Conservation (phyloP, 352 stramenopile genomes). For the Chrysophaeum taylorii region DNA sequence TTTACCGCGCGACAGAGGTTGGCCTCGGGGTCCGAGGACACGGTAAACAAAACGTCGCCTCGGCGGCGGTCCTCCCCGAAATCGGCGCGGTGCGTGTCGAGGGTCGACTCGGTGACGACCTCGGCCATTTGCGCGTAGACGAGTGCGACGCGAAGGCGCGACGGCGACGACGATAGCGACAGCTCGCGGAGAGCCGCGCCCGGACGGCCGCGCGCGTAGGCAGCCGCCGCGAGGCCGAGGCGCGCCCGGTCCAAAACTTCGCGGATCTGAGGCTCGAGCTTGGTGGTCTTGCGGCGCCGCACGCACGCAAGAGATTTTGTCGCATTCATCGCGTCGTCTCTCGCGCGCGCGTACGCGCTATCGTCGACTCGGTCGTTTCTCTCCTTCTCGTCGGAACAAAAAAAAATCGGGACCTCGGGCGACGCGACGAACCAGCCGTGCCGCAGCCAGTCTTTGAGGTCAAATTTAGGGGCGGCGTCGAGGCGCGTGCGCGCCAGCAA, state of each 20-base stretch:
- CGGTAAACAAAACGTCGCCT: not conserved
- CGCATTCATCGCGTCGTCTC: too few relatives aligned
- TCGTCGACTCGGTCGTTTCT: too few relatives aligned
- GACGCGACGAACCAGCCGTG: too few relatives aligned
- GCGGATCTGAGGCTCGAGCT: too few relatives aligned
- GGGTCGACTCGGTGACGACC: not conserved
- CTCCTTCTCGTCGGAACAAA: too few relatives aligned
- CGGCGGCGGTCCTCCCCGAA: not conserved
- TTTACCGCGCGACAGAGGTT: conserved; percentile 2
- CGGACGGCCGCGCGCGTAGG: not conserved
- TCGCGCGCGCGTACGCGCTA: too few relatives aligned
- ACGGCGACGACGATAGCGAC: not conserved
- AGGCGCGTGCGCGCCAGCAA: not conserved
- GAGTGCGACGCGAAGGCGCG: not conserved
- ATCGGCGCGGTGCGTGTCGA: not conserved
- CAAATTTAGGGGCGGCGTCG: too few relatives aligned
- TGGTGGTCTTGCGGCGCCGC: not conserved
- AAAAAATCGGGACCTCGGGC: too few relatives aligned
- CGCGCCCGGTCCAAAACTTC: not conserved
- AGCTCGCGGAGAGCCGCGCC: not conserved
- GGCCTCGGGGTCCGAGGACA: not conserved
- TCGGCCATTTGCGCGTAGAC: not conserved
- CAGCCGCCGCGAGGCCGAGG: not conserved
- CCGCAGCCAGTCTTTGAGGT: too few relatives aligned
- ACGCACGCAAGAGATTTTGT: not conserved